Conservation (phyloP, 208 protist species). For the Naegleria lovaniensis region DNA sequence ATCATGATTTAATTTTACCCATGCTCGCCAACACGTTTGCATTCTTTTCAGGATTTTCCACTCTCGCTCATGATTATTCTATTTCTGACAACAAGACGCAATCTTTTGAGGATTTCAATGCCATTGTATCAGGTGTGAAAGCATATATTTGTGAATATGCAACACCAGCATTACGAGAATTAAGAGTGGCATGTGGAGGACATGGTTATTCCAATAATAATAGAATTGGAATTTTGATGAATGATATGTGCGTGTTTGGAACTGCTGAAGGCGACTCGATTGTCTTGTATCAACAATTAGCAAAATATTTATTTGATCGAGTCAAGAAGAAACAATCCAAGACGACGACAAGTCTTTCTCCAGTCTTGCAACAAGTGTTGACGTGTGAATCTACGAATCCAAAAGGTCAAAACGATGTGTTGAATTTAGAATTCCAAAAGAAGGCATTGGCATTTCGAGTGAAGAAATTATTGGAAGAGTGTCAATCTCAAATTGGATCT, state of each 20-base stretch:
- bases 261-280: constrained; percentile 46
- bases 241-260: not conserved
- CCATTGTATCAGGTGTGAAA: not conserved
- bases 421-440: not conserved
- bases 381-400: not conserved
- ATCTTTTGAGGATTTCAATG: not conserved
- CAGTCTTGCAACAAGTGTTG: not conserved
- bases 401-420: not conserved
- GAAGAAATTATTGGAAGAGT: not conserved
- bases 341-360: too few species aligned
- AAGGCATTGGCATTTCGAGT: not conserved
- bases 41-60: not conserved
- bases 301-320: not conserved
- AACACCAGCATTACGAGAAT: not conserved
- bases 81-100: not conserved
- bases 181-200: constrained; percentile 41
- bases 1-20: constrained; percentile 45
- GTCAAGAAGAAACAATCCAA: not conserved
- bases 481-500: not conserved
- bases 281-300: constrained; percentile 42
- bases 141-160: not conserved
- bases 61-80: not conserved
- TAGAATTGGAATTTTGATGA: not conserved
- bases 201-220: constrained; percentile 36
- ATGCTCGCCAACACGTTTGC: constrained; percentile 30